Evolutionary conservation across 371 early-diverging fungal species (phyloP), one percentile per base, ranked within the genome.

Genomic region (Sanchytrium tribonematis): DNA sequence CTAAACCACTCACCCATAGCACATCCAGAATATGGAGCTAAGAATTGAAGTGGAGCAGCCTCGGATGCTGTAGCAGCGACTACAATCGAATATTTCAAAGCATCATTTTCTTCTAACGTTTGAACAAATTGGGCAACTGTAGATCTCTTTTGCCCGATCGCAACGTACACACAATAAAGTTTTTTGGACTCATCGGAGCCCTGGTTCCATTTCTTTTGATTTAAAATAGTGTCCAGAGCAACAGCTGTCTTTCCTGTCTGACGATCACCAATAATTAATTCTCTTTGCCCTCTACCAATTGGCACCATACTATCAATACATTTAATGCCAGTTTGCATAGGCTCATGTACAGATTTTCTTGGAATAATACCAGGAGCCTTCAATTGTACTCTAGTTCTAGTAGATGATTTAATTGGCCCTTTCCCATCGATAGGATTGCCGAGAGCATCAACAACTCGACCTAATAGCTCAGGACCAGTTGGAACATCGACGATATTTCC

Each of bases 361-460:
- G 93, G 92, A 75, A 93, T 88, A 81, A 93, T 93, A 78, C 94
- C 94, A 69, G 93, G 94, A 72, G 93, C 94, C 85, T 93, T 93
- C 80, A 91, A 87, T 81, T 88, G 88, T 75, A 88, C 90, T 83
- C 94, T 86, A 76, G 83, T 81, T 77, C 92, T 87, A 70, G 77
- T 80, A 74, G 79, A 78, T 78, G 86, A 80, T 73, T 82, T 80
- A 74, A 91, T 80, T 72, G 91, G 91, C 70, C 93, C 93, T 77
- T 93, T 93, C 71, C 93, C 93, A 75, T 93, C 93, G 72, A 93
- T 93, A 76, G 92, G 93, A 86, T 93, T 91, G 75, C 93, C 93
- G 65, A 93, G 85, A 73, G 89, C 89, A 81, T 93, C 93, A 72
- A 93, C 91, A 70, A 93, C 92, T 83, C 93, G 90, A 69, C 94